Evolutionary conservation across 345 rosid species (phyloP).

Genomic region (Angophora floribunda): DNA sequence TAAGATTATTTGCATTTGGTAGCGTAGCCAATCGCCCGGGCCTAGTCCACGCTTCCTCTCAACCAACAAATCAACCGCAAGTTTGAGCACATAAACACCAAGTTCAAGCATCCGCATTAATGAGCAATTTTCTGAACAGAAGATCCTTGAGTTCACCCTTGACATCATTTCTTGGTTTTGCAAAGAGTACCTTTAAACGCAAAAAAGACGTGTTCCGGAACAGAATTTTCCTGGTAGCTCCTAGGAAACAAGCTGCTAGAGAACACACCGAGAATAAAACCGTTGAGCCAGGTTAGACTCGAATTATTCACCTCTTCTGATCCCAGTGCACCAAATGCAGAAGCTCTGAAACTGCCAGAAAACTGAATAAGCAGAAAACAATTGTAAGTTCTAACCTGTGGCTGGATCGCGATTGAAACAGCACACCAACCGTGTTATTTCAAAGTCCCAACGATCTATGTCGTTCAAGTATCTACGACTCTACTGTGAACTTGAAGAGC

Average conservation of each 20-base stretch:
- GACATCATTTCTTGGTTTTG: not conserved
- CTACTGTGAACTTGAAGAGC: constrained; percentile 50
- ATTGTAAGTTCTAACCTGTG: not conserved
- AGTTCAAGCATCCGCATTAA: not conserved
- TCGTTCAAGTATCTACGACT: not conserved
- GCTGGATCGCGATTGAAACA: not conserved
- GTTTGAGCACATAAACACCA: not conserved
- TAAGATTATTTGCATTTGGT: too few relatives aligned
- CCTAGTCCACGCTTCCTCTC: too few relatives aligned
- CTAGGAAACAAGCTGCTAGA: not conserved
- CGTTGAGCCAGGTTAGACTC: not conserved
- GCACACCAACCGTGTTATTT: not conserved
- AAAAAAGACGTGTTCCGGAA: not conserved
- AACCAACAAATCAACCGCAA: too few relatives aligned
- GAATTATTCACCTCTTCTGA: not conserved
- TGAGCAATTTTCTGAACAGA: not conserved
- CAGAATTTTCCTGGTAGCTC: not conserved
- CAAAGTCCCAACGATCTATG: not conserved
- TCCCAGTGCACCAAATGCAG: not conserved
- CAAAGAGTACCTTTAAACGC: not conserved
- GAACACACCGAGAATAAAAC: not conserved
- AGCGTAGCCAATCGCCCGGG: too few relatives aligned
- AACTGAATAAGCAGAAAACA: not conserved
- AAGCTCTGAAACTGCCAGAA: not conserved
- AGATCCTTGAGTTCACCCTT: not conserved